A percentile compares a stretch with the other conserved stretches of the same genome.
These are phyloP conservation scores for Aspergillus coremiiformis DNA, from an alignment of 495 filamentous ascomycete species.

Conservation along the genomic window DNA sequence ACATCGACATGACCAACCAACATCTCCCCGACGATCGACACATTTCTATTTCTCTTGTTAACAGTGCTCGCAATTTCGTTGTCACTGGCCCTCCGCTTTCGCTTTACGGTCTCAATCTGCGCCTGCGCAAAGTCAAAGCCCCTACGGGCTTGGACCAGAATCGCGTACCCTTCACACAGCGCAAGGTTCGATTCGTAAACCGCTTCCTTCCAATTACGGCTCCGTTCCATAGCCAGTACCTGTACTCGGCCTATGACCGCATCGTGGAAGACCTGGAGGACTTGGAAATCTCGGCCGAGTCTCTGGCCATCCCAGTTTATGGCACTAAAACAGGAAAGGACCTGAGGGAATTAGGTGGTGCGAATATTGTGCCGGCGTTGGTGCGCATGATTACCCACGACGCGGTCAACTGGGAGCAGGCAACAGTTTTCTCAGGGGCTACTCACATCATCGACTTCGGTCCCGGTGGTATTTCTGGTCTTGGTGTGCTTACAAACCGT, in stretches of 20 bases:
- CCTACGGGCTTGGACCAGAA: constrained; percentile 95
- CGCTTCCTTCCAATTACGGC: constrained; percentile 96
- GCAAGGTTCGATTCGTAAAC: constrained; percentile 94
- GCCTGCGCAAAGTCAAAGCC: constrained; percentile 91
- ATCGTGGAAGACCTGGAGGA: constrained; percentile 83
- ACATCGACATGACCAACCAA: constrained; percentile 92
- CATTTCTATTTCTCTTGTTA: constrained; percentile 89
- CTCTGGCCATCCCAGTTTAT: constrained; percentile 74
- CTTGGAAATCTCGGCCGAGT: constrained; percentile 58
- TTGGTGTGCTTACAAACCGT: constrained; percentile 93
- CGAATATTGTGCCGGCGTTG: constrained; percentile 68
- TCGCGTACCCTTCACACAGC: constrained; percentile 84
- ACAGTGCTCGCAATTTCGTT: constrained; percentile 94
- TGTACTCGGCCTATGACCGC: constrained; percentile 67
- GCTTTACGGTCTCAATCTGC: constrained; percentile 89
- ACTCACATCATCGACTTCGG: constrained; percentile 96
- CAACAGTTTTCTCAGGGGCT: constrained; percentile 78
- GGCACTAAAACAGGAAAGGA: constrained; percentile 83
- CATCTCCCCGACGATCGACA: constrained; percentile 88
- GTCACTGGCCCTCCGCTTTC: constrained; percentile 95
- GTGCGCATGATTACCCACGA: constrained; percentile 91
- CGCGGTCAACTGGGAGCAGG: constrained; percentile 88
- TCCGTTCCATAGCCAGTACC: constrained; percentile 94
- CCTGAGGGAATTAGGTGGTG: constrained; percentile 54
- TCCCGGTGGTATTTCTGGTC: constrained; percentile 89